A percentile compares a stretch with the other conserved stretches of the same genome.
These are phyloP conservation scores for Pyracantha coccinea DNA, from an alignment of 331 rosid genomes.

Conservation along the genomic window DNA sequence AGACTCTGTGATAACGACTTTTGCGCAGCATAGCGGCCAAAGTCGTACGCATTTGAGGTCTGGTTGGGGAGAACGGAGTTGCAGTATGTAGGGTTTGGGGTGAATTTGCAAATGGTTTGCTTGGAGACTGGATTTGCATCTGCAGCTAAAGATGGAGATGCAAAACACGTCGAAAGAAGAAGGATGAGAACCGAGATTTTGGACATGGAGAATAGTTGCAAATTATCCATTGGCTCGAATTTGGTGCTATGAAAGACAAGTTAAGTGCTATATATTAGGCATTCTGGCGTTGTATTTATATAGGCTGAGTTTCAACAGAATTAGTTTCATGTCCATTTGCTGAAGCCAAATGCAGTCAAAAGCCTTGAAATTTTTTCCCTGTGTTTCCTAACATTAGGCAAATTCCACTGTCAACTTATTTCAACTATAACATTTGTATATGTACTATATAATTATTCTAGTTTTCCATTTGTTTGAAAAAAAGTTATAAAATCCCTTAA, in stretches of 20 bases:
- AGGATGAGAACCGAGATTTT: slow-evolving; percentile 14
- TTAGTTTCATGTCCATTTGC: slow-evolving; percentile 1
- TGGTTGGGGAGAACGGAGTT: slow-evolving; percentile 47
- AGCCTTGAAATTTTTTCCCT: background rate
- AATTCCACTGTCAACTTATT: background rate
- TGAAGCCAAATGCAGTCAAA: background rate
- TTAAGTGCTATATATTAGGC: background rate
- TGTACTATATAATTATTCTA: no score
- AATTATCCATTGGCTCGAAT: slow-evolving; percentile 18
- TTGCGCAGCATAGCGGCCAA: slow-evolving; percentile 14
- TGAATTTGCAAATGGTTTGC: slow-evolving; percentile 35
- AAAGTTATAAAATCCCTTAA: no score
- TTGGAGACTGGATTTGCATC: background rate
- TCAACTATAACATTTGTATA: background rate
- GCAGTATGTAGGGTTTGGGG: slow-evolving; percentile 58
- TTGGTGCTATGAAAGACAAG: background rate
- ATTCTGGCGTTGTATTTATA: background rate
- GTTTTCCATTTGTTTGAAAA: no score
- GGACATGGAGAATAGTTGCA: slow-evolving; percentile 5
- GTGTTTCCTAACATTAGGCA: background rate
- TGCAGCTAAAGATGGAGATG: slow-evolving; percentile 16
- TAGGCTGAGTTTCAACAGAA: background rate
- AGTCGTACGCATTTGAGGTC: slow-evolving; percentile 21
- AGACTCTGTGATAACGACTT: slow-evolving; percentile 20
- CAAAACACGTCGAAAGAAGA: background rate